Percentiles rank a stretch among this genome's conserved stretches.
These are phyloP conservation scores for Begonia peltatifolia DNA, from an alignment of 306 rosid genomes.

Conservation along the genomic window DNA sequence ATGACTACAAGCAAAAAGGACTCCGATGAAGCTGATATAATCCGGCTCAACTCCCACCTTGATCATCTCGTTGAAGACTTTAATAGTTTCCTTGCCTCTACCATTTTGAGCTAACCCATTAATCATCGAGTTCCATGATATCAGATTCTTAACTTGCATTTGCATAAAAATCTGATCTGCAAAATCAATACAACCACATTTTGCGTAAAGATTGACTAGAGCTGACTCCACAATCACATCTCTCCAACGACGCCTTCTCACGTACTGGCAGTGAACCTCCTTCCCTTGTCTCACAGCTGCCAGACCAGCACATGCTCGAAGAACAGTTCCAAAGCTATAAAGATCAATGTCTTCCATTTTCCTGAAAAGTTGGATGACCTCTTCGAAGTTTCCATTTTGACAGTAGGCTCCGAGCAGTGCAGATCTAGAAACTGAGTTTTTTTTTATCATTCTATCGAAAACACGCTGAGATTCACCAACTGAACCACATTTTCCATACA, in stretches of 20 bases:
- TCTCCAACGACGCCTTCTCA: constrained; percentile 65
- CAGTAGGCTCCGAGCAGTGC: constrained; percentile 70
- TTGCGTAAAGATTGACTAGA: constrained; percentile 73
- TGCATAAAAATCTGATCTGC: constrained; percentile 31
- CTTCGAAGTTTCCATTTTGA: constrained; percentile 47
- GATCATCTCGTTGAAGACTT: constrained; percentile 44
- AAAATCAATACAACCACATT: constrained; percentile 63
- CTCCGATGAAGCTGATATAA: constrained; percentile 55
- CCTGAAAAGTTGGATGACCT: constrained; percentile 54
- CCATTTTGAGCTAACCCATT: constrained; percentile 84
- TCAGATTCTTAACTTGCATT: constrained; percentile 57
- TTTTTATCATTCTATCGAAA: constrained; percentile 49
- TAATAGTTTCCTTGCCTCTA: constrained; percentile 46
- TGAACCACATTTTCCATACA: constrained; percentile 83
- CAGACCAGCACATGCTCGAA: constrained; percentile 68
- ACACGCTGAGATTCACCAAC: constrained; percentile 27
- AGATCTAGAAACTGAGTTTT: constrained; percentile 64
- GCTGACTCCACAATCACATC: constrained; percentile 80
- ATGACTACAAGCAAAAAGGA: constrained; percentile 88
- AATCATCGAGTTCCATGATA: constrained; percentile 85
- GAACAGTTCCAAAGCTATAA: constrained; percentile 53
- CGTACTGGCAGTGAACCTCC: constrained; percentile 77
- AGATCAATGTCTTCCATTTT: constrained; percentile 38
- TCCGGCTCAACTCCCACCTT: constrained; percentile 53
- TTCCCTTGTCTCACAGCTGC: constrained; percentile 69